A percentile compares a stretch with the other conserved stretches of the same genome.
Evolutionary conservation across 345 rosid species (phyloP).

Genomic region (Eucalyptus pauciflora): DNA sequence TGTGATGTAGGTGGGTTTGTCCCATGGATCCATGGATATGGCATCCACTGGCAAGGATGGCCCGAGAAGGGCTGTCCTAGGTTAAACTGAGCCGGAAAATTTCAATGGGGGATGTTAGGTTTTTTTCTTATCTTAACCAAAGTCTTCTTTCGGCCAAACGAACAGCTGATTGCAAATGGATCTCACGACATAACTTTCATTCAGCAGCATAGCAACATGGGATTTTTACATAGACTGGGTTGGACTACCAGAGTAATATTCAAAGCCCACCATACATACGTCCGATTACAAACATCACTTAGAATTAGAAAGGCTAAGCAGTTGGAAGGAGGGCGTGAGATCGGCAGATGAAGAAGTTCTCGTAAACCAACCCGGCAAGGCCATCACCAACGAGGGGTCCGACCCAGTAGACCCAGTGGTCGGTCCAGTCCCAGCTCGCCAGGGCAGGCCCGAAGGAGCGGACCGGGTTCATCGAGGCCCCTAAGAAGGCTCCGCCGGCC

Average conservation of each 20-base stretch:
- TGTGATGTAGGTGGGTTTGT: too few species aligned
- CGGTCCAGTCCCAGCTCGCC: slow-evolving; percentile 74
- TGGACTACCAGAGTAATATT: not conserved
- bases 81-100: too few species aligned
- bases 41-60: too few species aligned
- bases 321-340: slow-evolving; percentile 22
- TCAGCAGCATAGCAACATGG: not conserved
- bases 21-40: too few species aligned
- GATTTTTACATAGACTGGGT: not conserved
- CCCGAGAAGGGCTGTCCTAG: too few species aligned
- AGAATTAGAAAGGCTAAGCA: not conserved
- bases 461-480: slow-evolving; percentile 97
- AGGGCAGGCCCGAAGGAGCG: slow-evolving; percentile 87
- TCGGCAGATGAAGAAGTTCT: slow-evolving; percentile 53
- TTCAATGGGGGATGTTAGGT: not conserved
- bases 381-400: slow-evolving; percentile 81
- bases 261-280: not conserved
- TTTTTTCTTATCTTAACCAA: not conserved
- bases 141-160: not conserved
- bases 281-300: not conserved
- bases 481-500: slow-evolving; percentile 79
- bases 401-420: slow-evolving; percentile 92
- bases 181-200: not conserved
- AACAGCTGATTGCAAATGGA: not conserved
- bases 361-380: slow-evolving; percentile 61